Conservation (phyloP, 805 yeast genomes). For the Starmerella tilneyi region DNA sequence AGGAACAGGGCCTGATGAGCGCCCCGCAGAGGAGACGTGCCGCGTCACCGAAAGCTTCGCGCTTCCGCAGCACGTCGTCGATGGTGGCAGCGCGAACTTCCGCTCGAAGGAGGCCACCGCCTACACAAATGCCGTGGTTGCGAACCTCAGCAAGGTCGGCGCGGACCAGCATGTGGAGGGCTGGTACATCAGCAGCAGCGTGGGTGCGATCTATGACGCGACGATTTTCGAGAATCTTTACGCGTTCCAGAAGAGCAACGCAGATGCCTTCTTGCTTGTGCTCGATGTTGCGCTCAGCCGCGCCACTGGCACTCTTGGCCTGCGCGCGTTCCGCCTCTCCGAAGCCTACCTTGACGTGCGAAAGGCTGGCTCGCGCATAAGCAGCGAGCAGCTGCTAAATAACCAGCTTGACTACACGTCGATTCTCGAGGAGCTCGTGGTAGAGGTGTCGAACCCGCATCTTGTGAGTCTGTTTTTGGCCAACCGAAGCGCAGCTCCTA, state of each 20-base stretch:
- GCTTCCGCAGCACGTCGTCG: conserved; percentile 45
- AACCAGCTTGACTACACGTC: conserved; percentile 53
- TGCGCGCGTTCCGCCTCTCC: conserved; percentile 62
- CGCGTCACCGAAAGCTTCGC: conserved; percentile 41
- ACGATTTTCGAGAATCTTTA: conserved; percentile 56
- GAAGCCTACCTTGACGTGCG: conserved; percentile 46
- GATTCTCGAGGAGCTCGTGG: conserved; percentile 61
- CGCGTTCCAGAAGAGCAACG: conserved; percentile 49
- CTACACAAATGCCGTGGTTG: conserved; percentile 59
- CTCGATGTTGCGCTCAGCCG: conserved; percentile 57
- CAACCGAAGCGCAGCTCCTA: conserved; percentile 22
- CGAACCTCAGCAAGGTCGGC: conserved; percentile 50
- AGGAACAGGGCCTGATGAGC: conserved; percentile 22
- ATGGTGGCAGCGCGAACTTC: conserved; percentile 54
- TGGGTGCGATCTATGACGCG: conserved; percentile 60
- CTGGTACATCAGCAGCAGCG: conserved; percentile 63
- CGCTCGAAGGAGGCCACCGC: conserved; percentile 51
- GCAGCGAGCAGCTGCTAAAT: conserved; percentile 50
- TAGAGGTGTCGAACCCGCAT: conserved; percentile 56
- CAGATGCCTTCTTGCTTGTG: conserved; percentile 43
- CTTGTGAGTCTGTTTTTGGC: conserved; percentile 49
- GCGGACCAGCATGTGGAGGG: conserved; percentile 65
- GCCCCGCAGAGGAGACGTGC: conserved; percentile 11
- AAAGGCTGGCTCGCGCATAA: conserved; percentile 44
- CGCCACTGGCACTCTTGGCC: conserved; percentile 48